Evolutionary conservation across 306 rosid genomes (phyloP), one percentile per base, ranked within the genome.

Genomic region (Sesbania bispinosa): DNA sequence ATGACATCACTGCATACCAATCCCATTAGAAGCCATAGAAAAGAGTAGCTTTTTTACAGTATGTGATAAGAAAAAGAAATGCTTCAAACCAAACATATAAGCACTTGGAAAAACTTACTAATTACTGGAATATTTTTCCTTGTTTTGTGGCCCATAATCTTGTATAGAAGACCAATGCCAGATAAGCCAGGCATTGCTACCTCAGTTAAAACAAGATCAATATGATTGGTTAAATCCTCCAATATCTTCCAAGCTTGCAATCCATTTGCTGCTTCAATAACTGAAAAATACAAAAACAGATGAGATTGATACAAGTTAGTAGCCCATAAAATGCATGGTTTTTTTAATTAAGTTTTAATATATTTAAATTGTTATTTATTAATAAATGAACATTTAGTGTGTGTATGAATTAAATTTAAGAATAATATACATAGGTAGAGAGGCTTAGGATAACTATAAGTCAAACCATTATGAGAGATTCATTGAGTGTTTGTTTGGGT

Each of bases 1-100:
- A 88, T 57, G 98, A 93, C 98, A 93, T 93, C 98, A 90, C 98
- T 93, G 97, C 87, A 93, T 18, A 84, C 67, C 84, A 76, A 77
- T 65, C 42, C 55, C 89, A 85, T 77, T 73, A 83, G 67, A 85
- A 55, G 84, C 74, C 79, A 80, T 73, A 68, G 72, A 43, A 52
- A 81, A 75, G 61, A 30, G 55, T 72, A 67, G 51, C 67, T 55
- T 77, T 74, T 76, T 72, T 27, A 77, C 60, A 70, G 74, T 59
- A 80, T 81, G 75, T 71, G 66, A 81, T 21, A 75, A 77, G 73
- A 83, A 67, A 76, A 73, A 79, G 33, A 80, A 81, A 63, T 62
- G 43, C 54, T 62, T 69, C 29, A 72, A 58, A 52, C 70, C 43
- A 78, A 68, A 77, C 42, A 70, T 51, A 57, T 38, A 52, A 33